Percentiles rank a stretch among this genome's conserved stretches.
These are phyloP conservation scores for Acephala macrosclerotiorum DNA, from an alignment of 2,329 filamentous ascomycete genomes.

Conservation along the genomic window DNA sequence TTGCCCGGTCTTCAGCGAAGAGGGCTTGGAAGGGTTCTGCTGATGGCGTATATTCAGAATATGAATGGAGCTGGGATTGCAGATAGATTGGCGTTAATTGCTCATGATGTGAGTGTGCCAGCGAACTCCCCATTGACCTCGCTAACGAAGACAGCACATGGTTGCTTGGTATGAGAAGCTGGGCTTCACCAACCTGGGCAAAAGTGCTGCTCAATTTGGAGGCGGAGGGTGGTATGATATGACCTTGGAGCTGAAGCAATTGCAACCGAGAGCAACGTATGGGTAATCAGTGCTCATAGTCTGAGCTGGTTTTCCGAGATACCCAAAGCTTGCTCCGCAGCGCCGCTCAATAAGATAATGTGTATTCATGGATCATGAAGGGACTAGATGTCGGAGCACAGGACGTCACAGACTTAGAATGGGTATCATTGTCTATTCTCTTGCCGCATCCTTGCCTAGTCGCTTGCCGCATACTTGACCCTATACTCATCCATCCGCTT, in stretches of 20 bases:
- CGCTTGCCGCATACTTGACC: slow-evolving; percentile 67
- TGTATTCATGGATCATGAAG: slow-evolving; percentile 18
- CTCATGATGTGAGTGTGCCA: slow-evolving; percentile 65
- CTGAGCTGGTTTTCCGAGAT: slow-evolving; percentile 30
- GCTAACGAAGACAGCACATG: slow-evolving; percentile 57
- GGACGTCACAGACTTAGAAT: background rate
- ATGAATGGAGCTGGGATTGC: slow-evolving; percentile 75
- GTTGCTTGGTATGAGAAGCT: slow-evolving; percentile 79
- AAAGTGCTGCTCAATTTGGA: slow-evolving; percentile 74
- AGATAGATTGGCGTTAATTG: slow-evolving; percentile 77
- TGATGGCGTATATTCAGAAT: slow-evolving; percentile 80
- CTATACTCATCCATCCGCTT: slow-evolving; percentile 78
- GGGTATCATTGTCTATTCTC: slow-evolving; percentile 48
- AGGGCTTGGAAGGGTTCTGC: slow-evolving; percentile 75
- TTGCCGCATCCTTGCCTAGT: no score
- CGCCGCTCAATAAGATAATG: slow-evolving; percentile 3
- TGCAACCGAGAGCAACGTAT: slow-evolving; percentile 41
- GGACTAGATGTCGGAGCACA: background rate
- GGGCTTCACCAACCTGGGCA: slow-evolving; percentile 73
- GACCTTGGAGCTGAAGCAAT: slow-evolving; percentile 47
- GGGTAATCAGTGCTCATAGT: slow-evolving; percentile 26
- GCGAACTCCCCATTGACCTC: background rate
- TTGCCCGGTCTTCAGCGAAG: slow-evolving; percentile 76
- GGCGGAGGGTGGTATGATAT: slow-evolving; percentile 86
- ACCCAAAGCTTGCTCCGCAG: slow-evolving; percentile 28